phyloP scores from a whole-genome alignment of 2,329 filamentous ascomycete genomes.

The Clonostachys sp. region DNA sequence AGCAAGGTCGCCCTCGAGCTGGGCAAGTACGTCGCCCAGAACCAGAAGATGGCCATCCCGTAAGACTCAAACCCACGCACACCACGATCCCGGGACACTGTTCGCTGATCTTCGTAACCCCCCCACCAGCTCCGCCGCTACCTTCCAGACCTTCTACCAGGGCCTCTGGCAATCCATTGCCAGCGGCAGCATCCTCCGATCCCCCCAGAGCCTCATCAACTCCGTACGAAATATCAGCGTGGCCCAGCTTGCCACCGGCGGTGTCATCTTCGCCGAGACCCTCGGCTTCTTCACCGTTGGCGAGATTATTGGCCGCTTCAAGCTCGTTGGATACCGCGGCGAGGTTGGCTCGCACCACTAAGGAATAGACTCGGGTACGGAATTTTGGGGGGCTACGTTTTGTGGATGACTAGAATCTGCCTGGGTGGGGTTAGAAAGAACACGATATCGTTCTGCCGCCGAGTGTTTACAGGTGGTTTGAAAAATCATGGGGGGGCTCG shows the following conservation, averaged over 20 bases:
- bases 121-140: slow-evolving; percentile 60
- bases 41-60: slow-evolving; percentile 92
- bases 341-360: slow-evolving; percentile 59
- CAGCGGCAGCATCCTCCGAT: slow-evolving; percentile 55
- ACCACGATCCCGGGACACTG: neutral
- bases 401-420: too few species aligned
- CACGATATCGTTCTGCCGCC: too few species aligned
- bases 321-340: slow-evolving; percentile 89
- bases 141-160: slow-evolving; percentile 85
- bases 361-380: slow-evolving; percentile 11
- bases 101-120: neutral
- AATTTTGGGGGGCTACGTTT: neutral
- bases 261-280: slow-evolving; percentile 79
- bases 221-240: slow-evolving; percentile 64
- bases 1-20: slow-evolving; percentile 84
- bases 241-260: slow-evolving; percentile 66
- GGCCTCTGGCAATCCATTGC: slow-evolving; percentile 65
- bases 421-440: too few species aligned
- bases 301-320: slow-evolving; percentile 93
- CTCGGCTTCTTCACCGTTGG: slow-evolving; percentile 97
- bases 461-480: too few species aligned
- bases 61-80: slow-evolving; percentile 46
- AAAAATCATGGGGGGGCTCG: too few species aligned
- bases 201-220: slow-evolving; percentile 51
- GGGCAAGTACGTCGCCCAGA: slow-evolving; percentile 78